Evolutionary conservation across 1,284 basidiomycete species (phyloP), one percentile per base, ranked within the genome.

Genomic region (Ceratorhiza oryzae-sativae): DNA sequence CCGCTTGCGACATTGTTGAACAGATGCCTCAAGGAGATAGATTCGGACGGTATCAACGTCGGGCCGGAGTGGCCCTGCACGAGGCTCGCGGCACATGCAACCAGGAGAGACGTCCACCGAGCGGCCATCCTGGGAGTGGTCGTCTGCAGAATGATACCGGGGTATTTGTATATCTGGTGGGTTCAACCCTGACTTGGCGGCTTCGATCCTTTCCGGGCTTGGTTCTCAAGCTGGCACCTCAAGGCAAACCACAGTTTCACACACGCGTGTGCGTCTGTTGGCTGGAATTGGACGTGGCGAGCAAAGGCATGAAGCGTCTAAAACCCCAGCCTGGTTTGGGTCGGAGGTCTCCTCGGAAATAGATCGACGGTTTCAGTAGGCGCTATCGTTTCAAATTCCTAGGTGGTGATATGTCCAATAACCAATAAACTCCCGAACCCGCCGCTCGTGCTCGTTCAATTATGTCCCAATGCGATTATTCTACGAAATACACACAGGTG

Each of bases 1-100:
- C 63, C 63, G 25, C 49, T 41, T 12, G 63, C 63, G 20, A 67
- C 25, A 30, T 67, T 67, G 36, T 67, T 67, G 36, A 51, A 67
- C 25, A 67, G 41, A 13, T 67, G 63, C 3, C 6, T 25, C 49
- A 67, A 27, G 45, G 63, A 36, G 25, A 67, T n/a, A 12, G 36
- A 10, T 36, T 67, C n/a, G 13, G 49, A 53, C 3, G 39, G 39
- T 12, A 67, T 53, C 34, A 61, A n/a, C 4, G 32, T 34, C 13
- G 32, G 53, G 15, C 18, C 32, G n/a, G 32, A 51, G 12, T 48
- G 23, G 13, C 6, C 53, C 3, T 34, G 32, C 18, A 20, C 32
- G 12, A 34, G 27, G 5, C 53, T 32, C 30, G 27, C 3, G 2
- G 36, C 32, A 9, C 18, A 36, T 56, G n/a, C n/a, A 45, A 18